Base-by-base conservation (phyloP, 345 rosid genomes). In the Clarkia xantiana region DNA sequence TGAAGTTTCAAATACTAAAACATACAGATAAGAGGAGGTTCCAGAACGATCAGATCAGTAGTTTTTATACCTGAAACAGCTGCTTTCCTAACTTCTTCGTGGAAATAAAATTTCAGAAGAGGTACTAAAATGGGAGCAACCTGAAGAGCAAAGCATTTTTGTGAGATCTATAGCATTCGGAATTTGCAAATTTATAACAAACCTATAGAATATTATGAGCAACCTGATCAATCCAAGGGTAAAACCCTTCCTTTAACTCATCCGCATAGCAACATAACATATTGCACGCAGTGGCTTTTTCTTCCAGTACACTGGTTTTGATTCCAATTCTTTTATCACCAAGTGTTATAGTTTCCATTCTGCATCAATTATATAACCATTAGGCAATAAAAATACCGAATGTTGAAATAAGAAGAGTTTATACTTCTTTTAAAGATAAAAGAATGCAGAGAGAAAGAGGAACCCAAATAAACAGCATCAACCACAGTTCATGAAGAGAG, bases 321-420 rank as follows among this genome's bases (percentile, higher is more conserved):
- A 93, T 93, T 53, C 99, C 99, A 45, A 93, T 93, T 65, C 96
- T 78, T 80, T 87, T 93, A 76, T 93, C 96, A 46, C 99, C 99
- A 47, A 93, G 86, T 15, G 90, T 86, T 59, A 93, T 93, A 65
- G 99, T 93, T 77, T 93, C 99, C 99, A 93, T 93, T 54, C 99
- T 93, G 79, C 61, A 58, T 63, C 44, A 60, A 0, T 15, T 14
- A 43, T 44, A 4, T 34, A 13, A 2, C 16, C 3, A 16, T 11
- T 15, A 10, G 14, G 11, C 16, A 23, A 7, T 38, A 17, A 13
- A 18, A 29, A 29, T 29, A 29, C 8, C 4, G 29, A 6, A 23
- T 23, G 3, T 23, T 29, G 36, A 29, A 29, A 29, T 3, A 29
- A 29, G 36, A 7, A 1, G 8, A 29, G 36, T 29, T 29, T 5